phyloP scores from a whole-genome alignment of 2,329 filamentous ascomycete species.

The Amphichorda felina region DNA sequence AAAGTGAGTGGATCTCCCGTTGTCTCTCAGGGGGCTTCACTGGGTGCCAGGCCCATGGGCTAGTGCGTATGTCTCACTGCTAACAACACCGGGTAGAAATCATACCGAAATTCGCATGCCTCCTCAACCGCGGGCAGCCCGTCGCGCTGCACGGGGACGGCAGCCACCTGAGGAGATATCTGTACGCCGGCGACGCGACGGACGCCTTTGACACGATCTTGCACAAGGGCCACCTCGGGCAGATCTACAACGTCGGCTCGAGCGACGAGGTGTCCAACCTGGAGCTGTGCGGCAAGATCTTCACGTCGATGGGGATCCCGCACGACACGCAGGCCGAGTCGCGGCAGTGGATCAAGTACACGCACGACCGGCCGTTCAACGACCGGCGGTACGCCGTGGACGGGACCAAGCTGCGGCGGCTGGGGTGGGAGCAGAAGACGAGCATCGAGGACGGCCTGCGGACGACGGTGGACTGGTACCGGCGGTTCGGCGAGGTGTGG shows the following conservation, averaged over 20 bases:
- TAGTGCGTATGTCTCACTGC: too few species aligned
- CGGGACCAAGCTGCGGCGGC: slow-evolving; percentile 50
- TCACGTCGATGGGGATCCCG: slow-evolving; percentile 48
- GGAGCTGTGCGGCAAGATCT: slow-evolving; percentile 52
- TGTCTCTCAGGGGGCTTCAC: too few species aligned
- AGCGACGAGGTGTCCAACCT: slow-evolving; percentile 68
- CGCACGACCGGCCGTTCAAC: slow-evolving; percentile 68
- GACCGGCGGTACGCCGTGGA: slow-evolving; percentile 64
- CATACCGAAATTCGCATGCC: slow-evolving; percentile 69
- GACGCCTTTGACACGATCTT: slow-evolving; percentile 78
- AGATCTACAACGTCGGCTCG: slow-evolving; percentile 75
- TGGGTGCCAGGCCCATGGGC: too few species aligned
- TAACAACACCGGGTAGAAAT: slow-evolving; percentile 43
- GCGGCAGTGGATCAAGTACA: slow-evolving; percentile 59
- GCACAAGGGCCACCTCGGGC: slow-evolving; percentile 61
- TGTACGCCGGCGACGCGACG: slow-evolving; percentile 68
- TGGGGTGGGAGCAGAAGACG: slow-evolving; percentile 61
- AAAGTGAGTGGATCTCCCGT: slow-evolving; percentile 61
- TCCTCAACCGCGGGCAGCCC: slow-evolving; percentile 53
- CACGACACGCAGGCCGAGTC: slow-evolving; percentile 39
- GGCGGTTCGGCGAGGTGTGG: slow-evolving; percentile 52
- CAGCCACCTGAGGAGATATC: slow-evolving; percentile 60
- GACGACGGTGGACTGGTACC: slow-evolving; percentile 60
- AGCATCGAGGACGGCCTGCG: slow-evolving; percentile 50
- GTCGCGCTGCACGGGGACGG: slow-evolving; percentile 69